phyloP scores from a whole-genome alignment of 768 basidiomycete genomes.

The Naganishia antarctica region DNA sequence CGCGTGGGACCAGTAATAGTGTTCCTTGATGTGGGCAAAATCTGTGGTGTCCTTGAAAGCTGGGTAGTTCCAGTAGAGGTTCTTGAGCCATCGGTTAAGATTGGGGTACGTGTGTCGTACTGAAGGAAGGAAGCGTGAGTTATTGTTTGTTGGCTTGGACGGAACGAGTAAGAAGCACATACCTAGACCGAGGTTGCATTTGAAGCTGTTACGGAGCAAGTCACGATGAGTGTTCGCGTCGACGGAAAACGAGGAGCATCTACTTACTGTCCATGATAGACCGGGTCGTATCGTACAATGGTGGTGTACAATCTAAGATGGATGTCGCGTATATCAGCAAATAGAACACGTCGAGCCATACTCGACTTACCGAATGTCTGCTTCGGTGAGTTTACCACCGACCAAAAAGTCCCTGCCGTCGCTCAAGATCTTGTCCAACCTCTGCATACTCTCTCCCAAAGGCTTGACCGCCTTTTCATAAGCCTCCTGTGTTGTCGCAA shows the following conservation, averaged over 20 bases:
- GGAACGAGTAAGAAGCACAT: background rate
- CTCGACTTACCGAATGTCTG: constrained; percentile 46
- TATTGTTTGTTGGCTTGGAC: background rate
- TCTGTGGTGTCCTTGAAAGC: constrained; percentile 83
- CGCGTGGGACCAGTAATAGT: constrained; percentile 48
- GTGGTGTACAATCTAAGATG: constrained; percentile 96
- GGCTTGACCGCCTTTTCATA: constrained; percentile 71
- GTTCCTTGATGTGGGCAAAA: constrained; percentile 55
- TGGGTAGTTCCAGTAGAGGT: constrained; percentile 82
- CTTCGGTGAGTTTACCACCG: constrained; percentile 69
- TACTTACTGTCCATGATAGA: background rate
- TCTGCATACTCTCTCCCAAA: constrained; percentile 74
- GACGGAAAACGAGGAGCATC: too few relatives aligned
- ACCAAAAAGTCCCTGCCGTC: constrained; percentile 75
- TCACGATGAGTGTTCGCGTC: background rate
- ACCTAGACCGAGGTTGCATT: constrained; percentile 1
- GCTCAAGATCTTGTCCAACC: constrained; percentile 66
- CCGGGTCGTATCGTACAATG: constrained; percentile 58
- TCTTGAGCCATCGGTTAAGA: constrained; percentile 72
- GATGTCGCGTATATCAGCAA: too few relatives aligned
- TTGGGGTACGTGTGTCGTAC: constrained; percentile 81
- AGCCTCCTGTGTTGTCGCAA: constrained; percentile 72
- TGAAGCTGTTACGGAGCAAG: constrained; percentile 38
- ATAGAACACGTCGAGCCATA: too few relatives aligned
- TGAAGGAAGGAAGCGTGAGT: constrained; percentile 16